Evolutionary conservation across 2,329 filamentous ascomycete species (phyloP).

Genomic region (Tolypocladium tundrense): DNA sequence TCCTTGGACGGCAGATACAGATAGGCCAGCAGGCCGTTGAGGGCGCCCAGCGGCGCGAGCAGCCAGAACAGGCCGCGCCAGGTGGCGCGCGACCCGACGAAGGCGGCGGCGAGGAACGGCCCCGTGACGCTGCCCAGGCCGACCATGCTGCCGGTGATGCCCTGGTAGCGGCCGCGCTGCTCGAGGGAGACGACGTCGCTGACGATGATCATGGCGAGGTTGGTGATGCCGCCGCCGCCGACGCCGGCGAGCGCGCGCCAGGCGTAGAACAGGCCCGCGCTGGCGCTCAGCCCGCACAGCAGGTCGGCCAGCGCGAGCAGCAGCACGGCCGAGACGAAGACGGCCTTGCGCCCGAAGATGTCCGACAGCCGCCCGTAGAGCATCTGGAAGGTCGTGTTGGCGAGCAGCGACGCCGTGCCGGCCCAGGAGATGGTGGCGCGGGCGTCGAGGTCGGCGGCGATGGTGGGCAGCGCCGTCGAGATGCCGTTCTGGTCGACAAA

Average conservation of each 20-base stretch:
- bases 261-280: conserved; percentile 47
- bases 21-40: conserved; percentile 33
- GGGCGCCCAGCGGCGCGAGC: conserved; percentile 36
- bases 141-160: conserved; percentile 28
- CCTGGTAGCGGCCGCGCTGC: conserved; percentile 45
- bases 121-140: conserved; percentile 31
- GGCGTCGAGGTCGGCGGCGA: conserved; percentile 34
- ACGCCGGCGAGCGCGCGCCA: conserved; percentile 51
- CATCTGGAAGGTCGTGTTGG: conserved; percentile 53
- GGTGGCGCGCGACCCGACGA: conserved; percentile 21
- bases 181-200: conserved; percentile 49
- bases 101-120: conserved; percentile 31
- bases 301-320: conserved; percentile 47
- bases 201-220: conserved; percentile 51
- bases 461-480: conserved; percentile 37
- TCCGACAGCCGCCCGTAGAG: conserved; percentile 54
- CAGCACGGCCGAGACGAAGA: conserved; percentile 42
- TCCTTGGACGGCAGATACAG: conserved; percentile 42
- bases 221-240: conserved; percentile 51
- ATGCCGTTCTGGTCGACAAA: conserved; percentile 50
- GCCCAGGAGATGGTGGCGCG: conserved; percentile 45
- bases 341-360: conserved; percentile 48
- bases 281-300: conserved; percentile 46
- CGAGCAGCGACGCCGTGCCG: conserved; percentile 41
- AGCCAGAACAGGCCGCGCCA: conserved; percentile 35